phyloP scores from a whole-genome alignment of 1,284 basidiomycete species.

The Microbotryomycetes sp. region DNA sequence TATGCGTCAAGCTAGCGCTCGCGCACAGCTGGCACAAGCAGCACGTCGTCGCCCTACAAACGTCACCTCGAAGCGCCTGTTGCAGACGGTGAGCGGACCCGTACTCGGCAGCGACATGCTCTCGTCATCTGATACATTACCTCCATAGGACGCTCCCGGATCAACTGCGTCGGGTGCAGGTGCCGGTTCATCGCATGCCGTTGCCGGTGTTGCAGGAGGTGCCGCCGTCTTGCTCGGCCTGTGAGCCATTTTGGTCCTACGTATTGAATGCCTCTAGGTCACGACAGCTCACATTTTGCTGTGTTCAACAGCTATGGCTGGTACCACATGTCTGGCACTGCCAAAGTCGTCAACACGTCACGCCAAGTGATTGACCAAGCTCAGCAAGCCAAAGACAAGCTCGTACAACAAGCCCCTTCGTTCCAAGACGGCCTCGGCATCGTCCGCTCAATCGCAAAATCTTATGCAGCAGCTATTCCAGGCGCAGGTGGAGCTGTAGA shows the following conservation, averaged over 20 bases:
- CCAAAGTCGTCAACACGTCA: conserved; percentile 42
- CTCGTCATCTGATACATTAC: too few species aligned
- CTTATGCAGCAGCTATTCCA: conserved; percentile 43
- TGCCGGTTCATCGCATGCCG: conserved; percentile 36
- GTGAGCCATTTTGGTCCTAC: neutral
- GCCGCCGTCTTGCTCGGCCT: conserved; percentile 39
- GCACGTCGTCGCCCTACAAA: too few species aligned
- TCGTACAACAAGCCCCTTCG: conserved; percentile 39
- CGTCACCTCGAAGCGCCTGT: too few species aligned
- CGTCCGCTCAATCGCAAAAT: conserved; percentile 44
- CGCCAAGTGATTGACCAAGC: conserved; percentile 41
- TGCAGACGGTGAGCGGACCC: too few species aligned
- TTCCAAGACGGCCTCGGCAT: conserved; percentile 45
- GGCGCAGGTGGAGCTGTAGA: conserved; percentile 47
- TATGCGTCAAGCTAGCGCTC: too few species aligned
- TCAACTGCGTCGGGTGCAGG: neutral
- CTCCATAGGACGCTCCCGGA: too few species aligned
- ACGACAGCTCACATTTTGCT: neutral
- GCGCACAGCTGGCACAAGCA: too few species aligned
- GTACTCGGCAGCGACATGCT: too few species aligned
- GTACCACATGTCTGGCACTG: conserved; percentile 46
- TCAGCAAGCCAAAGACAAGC: conserved; percentile 41
- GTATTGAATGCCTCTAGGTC: conserved; percentile 3
- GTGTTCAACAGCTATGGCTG: conserved; percentile 39
- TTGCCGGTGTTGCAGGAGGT: conserved; percentile 43